Base-by-base conservation (phyloP, 2,329 filamentous ascomycete genomes). In the Penicillium thymicola region DNA sequence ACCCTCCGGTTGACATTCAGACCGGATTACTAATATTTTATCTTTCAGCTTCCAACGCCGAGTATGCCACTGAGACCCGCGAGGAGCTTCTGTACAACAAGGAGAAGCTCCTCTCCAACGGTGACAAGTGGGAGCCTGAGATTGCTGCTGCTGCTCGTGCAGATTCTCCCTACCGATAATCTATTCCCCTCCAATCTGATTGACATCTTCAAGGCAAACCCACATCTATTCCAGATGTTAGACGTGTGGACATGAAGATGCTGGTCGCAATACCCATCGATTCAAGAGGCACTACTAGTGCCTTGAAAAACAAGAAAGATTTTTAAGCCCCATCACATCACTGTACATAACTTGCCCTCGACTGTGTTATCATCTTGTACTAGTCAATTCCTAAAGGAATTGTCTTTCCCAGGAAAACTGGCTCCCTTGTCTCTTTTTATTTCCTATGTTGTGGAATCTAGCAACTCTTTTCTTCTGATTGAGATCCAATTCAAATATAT, bases 51-150 rank as follows among this genome's bases (percentile, higher is more conserved):
- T 86, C 87, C 52, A 90, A 90, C 67, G 86, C 86, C 48, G 87
- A 89, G 75, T 90, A 89, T 67, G 86, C 87, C 42, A 89, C 86
- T 3, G 87, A 89, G 78, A 88, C 86, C 62, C 86, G 93, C 73
- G 93, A 99, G 78, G 93, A 97, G 82, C 79, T 97, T 69, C 78
- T 97, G 69, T 97, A 97, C 82, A 97, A 97, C 82, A 97, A 97
- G 85, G 89, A 95, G 82, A 96, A 96, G 79, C 79, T 96, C 64
- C 77, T 96, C 62, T 80, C 89, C 65, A 96, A 96, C 72, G 90
- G 92, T 70, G 92, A 95, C 80, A 93, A 92, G 79, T 99, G 94
- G 94, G 94, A 99, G 81, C 92, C 94, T 8, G 94, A 99, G 79
- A 82, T 99, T 71, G 93, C 93, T 1, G 93, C 94, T 57, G 87